A percentile compares a stretch with the other conserved stretches of the same genome.
phyloP scores from a whole-genome alignment of 2,329 filamentous ascomycete genomes.

The Fusarium veterinarium region DNA sequence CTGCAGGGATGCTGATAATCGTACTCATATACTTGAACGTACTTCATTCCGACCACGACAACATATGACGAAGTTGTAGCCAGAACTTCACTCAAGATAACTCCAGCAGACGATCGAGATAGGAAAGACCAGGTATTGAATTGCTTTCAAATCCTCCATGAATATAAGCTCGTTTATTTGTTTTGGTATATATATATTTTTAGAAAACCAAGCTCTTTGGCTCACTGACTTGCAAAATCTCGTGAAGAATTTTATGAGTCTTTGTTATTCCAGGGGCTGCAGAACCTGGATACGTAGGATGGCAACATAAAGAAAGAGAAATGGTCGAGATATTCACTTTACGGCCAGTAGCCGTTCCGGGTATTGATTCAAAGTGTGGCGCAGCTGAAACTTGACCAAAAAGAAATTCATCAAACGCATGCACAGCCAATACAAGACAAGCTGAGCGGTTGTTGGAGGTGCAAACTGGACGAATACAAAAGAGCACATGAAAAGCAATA shows the following conservation, averaged over 20 bases:
- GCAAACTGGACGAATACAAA: neutral
- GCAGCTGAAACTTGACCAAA: neutral
- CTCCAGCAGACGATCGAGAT: neutral
- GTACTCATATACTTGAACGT: neutral
- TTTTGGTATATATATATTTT: neutral
- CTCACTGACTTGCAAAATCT: neutral
- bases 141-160: no score
- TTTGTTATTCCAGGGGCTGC: no score
- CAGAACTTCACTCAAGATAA: neutral
- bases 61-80: neutral
- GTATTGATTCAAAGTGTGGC: neutral
- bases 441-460: neutral
- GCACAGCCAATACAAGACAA: neutral
- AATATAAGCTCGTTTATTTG: neutral
- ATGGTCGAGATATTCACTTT: neutral
- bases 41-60: neutral
- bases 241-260: neutral
- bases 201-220: neutral
- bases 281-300: neutral
- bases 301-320: neutral
- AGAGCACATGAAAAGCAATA: constrained; percentile 25
- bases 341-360: neutral
- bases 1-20: neutral
- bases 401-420: neutral
- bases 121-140: no score